A percentile compares a stretch with the other conserved stretches of the same genome.
These are phyloP conservation scores for Crucihimalaya himalaica DNA, from an alignment of 345 rosid species.

Conservation along the genomic window DNA sequence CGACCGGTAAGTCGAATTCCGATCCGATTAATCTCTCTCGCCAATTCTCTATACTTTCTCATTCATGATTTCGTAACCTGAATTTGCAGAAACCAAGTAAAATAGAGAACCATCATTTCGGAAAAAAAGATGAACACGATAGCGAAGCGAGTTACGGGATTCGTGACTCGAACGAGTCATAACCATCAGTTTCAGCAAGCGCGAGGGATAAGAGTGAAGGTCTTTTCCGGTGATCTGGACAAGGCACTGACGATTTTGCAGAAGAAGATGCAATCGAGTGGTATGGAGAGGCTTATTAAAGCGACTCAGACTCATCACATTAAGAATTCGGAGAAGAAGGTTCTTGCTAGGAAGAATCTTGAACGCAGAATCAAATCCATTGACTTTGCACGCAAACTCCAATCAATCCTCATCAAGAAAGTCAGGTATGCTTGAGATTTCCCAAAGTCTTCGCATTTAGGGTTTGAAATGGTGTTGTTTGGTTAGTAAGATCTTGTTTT, in stretches of 20 bases:
- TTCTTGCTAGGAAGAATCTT: slow-evolving; percentile 75
- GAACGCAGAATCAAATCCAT: slow-evolving; percentile 66
- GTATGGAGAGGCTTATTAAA: slow-evolving; percentile 86
- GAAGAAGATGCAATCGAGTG: slow-evolving; percentile 83
- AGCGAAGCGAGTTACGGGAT: slow-evolving; percentile 38
- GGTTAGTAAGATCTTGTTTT: neutral
- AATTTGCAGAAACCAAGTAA: slow-evolving; percentile 6
- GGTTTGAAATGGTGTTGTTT: slow-evolving; percentile 7
- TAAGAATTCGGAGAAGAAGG: slow-evolving; percentile 93
- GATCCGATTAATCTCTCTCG: neutral
- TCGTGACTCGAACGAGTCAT: slow-evolving; percentile 38
- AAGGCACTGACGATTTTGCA: slow-evolving; percentile 65
- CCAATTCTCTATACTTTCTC: neutral
- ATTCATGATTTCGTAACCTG: neutral
- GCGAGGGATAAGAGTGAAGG: slow-evolving; percentile 88
- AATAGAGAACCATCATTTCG: neutral
- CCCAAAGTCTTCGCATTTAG: neutral
- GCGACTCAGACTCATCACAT: slow-evolving; percentile 60
- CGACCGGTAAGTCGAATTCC: slow-evolving; percentile 16
- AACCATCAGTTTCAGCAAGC: slow-evolving; percentile 52
- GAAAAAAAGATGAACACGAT: slow-evolving; percentile 38
- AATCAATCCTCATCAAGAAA: slow-evolving; percentile 71
- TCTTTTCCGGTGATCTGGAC: slow-evolving; percentile 63
- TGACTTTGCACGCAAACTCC: slow-evolving; percentile 77
- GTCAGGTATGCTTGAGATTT: slow-evolving; percentile 49